phyloP scores from a whole-genome alignment of 2,329 filamentous ascomycete species.

The Xylariaceae sp. region DNA sequence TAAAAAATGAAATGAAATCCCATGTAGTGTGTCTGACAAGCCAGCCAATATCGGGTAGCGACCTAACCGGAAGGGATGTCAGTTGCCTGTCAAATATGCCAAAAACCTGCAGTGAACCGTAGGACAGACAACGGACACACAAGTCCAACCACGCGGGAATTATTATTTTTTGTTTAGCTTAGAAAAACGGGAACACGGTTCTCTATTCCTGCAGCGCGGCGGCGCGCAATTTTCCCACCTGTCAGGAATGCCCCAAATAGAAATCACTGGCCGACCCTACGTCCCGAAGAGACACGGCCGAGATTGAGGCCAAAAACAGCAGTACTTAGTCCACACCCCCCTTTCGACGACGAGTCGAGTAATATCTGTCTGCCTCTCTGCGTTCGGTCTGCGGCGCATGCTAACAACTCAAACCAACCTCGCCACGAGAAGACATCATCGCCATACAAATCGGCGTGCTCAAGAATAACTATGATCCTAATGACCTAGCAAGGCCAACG shows the following conservation, averaged over 20 bases:
- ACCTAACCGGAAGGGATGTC: slow-evolving; percentile 10
- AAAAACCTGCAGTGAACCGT: slow-evolving; percentile 22
- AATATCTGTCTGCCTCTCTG: too few relatives aligned
- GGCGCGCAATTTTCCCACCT: slow-evolving; percentile 14
- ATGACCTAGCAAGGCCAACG: slow-evolving; percentile 4
- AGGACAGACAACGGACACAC: slow-evolving; percentile 13
- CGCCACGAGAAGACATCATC: background rate
- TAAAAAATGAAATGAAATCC: too few relatives aligned
- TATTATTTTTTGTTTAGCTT: background rate
- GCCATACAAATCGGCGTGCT: background rate
- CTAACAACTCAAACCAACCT: slow-evolving; percentile 1
- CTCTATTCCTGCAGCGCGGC: slow-evolving; percentile 17
- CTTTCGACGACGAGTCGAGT: background rate
- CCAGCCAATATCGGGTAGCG: slow-evolving; percentile 23
- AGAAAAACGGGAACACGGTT: background rate
- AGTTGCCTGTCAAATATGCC: slow-evolving; percentile 14
- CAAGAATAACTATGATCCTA: background rate
- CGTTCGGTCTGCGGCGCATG: slow-evolving; percentile 5
- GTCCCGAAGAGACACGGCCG: slow-evolving; percentile 21
- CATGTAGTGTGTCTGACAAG: background rate
- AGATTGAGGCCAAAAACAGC: slow-evolving; percentile 1
- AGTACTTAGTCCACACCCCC: background rate
- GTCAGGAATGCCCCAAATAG: slow-evolving; percentile 14
- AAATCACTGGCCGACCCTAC: slow-evolving; percentile 12
- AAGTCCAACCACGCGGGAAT: slow-evolving; percentile 18